Evolutionary conservation across 805 yeast species (phyloP).

Genomic region (Myxozyma geophila): DNA sequence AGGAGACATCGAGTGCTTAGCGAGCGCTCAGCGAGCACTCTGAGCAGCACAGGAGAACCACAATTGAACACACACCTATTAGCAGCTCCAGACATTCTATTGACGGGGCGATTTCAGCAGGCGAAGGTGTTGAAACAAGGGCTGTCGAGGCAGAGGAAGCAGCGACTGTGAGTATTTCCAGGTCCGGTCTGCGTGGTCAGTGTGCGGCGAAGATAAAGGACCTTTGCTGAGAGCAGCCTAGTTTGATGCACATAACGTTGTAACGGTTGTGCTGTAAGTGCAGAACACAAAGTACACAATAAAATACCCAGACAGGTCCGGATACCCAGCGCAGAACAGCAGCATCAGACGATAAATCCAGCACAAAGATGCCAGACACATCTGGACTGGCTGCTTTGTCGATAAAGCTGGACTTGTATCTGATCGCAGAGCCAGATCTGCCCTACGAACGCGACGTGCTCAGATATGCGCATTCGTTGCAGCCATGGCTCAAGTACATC

Average conservation of each 20-base stretch:
- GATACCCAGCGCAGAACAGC: not conserved
- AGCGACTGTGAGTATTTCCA: not conserved
- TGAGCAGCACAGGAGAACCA: not conserved
- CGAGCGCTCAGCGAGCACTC: not conserved
- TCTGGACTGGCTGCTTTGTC: not conserved
- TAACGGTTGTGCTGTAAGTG: not conserved
- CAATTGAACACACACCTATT: conserved; percentile 23
- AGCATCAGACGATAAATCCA: too few species aligned
- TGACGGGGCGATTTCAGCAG: too few species aligned
- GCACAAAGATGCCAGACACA: not conserved
- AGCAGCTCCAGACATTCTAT: conserved; percentile 34
- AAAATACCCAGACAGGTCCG: not conserved
- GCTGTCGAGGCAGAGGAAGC: not conserved
- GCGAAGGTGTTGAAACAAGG: not conserved
- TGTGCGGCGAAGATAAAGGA: conserved; percentile 14
- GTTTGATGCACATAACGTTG: not conserved
- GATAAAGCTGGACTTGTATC: conserved; percentile 18
- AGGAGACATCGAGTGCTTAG: not conserved
- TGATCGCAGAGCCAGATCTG: conserved; percentile 49
- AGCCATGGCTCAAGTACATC: conserved; percentile 50
- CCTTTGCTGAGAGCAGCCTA: conserved; percentile 13
- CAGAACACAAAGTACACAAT: not conserved
- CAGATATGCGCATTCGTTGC: conserved; percentile 46
- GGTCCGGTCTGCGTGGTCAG: not conserved
- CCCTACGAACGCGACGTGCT: conserved; percentile 54